A percentile compares a stretch with the other conserved stretches of the same genome.
Conservation (phyloP, 148 eudicot genomes). For the Chenopodium quinoa region DNA sequence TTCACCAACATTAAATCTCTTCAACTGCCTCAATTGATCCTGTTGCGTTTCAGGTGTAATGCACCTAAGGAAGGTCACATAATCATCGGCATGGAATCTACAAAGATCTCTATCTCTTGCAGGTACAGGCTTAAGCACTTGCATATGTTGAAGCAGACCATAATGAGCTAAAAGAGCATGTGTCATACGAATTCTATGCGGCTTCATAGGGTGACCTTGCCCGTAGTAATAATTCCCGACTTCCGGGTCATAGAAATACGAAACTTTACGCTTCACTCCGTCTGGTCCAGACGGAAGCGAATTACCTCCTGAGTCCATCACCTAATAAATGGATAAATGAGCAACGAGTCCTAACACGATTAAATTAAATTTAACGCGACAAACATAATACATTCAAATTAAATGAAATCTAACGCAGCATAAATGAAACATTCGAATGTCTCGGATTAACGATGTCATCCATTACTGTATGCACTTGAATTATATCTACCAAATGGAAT, state of each 20-base stretch:
- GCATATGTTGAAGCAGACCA: constrained; percentile 58
- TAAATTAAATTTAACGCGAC: no score
- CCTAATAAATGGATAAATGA: not conserved
- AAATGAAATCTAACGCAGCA: no score
- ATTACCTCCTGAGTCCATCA: constrained; percentile 55
- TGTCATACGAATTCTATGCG: constrained; percentile 60
- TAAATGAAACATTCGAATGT: no score
- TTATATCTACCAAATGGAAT: no score
- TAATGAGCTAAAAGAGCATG: constrained; percentile 62
- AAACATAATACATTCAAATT: no score
- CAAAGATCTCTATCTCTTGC: constrained; percentile 57
- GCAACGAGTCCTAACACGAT: not conserved
- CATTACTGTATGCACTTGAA: no score
- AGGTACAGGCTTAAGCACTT: constrained; percentile 53
- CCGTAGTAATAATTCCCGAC: constrained; percentile 69
- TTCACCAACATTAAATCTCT: constrained; percentile 74
- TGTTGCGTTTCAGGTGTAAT: constrained; percentile 63
- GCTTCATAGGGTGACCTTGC: constrained; percentile 76
- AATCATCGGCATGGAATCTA: constrained; percentile 63
- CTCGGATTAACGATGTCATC: no score
- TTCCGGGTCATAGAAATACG: constrained; percentile 57
- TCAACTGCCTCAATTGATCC: constrained; percentile 57
- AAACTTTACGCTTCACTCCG: constrained; percentile 52
- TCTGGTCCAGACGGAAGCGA: constrained; percentile 57
- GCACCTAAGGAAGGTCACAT: constrained; percentile 50